Base-by-base conservation (phyloP, 805 yeast species). In the Diddensiella caesifluorescens region DNA sequence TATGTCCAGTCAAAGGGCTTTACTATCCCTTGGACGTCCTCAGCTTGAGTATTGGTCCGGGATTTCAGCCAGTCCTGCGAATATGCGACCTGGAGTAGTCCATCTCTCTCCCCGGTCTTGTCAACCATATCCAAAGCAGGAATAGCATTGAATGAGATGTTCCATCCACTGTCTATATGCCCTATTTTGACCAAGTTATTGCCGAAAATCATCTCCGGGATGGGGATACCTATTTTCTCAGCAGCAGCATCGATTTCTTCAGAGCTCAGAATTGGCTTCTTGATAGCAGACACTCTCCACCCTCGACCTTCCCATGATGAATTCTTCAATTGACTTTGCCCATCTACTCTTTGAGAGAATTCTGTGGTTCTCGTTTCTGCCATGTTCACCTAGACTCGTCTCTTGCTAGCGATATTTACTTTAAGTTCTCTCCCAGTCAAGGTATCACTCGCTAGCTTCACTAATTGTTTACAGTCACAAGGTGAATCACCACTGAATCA, bases 161-260 rank as follows among this genome's bases (percentile, higher is more conserved):
- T 47, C 67, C 74, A 75, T 26, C 63, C 64, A 36, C 67, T 53
- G 7, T 49, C 42, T 3, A 52, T 49, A 46, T 74, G 71, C 38
- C 63, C 67, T 7, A 88, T 57, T 38, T 69, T 73, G 7, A 88
- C 77, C 43, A 64, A 63, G 57, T 84, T 89, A 51, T 84, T 77
- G 6, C 97, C 97, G 64, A 92, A 92, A 4, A 92, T 88, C 97
- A 92, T 92, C 60, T 92, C 99, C 0, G 99, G 99, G 32, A 90
- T 64, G 0, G 97, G 95, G 47, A 90, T 76, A 12, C 79, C 79
- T 40, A 82, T 71, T 3, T 73, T 74, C 10, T 53, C 60, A 46
- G 78, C 83, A 55, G 81, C 73, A 2, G 62, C 63, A 44, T 87
- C 95, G 43, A 90, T 73, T 56, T 88, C 95, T 1, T 61, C 68